Percentiles rank a stretch among this genome's conserved stretches.
phyloP scores from a whole-genome alignment of 192 early-diverging fungal genomes.

The Martensiomyces pterosporus region DNA sequence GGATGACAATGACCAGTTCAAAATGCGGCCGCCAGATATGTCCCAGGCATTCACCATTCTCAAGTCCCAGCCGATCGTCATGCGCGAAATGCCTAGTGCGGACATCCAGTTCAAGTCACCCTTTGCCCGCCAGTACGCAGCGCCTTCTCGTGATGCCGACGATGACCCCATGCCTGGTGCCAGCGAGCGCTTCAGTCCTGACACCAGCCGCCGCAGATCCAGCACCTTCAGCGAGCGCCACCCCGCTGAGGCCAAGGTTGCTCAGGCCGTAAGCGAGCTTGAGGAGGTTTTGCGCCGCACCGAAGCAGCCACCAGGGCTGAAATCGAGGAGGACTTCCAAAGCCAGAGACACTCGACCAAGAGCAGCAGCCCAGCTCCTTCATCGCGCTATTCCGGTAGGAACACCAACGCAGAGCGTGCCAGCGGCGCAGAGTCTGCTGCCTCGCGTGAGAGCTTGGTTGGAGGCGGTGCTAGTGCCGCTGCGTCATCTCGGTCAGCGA shows the following conservation, averaged over 20 bases:
- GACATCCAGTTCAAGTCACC: constrained; percentile 48
- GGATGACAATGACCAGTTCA: constrained; percentile 45
- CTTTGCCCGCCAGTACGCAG: constrained; percentile 18
- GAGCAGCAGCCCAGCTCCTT: neutral
- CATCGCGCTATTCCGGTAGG: neutral
- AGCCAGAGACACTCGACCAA: constrained; percentile 5
- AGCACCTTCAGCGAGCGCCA: constrained; percentile 31
- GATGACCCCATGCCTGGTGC: neutral
- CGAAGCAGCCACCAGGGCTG: constrained; percentile 29
- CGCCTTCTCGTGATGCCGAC: constrained; percentile 1
- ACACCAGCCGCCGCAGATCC: constrained; percentile 1
- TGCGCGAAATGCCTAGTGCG: constrained; percentile 42
- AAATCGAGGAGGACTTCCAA: constrained; percentile 35
- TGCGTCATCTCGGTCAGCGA: constrained; percentile 36
- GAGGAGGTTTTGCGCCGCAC: constrained; percentile 49
- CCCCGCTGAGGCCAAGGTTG: constrained; percentile 49
- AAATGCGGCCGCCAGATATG: constrained; percentile 46
- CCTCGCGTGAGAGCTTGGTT: constrained; percentile 38
- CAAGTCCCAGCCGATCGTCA: constrained; percentile 41
- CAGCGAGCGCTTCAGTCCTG: neutral
- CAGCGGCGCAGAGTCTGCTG: constrained; percentile 21
- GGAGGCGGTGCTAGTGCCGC: constrained; percentile 26
- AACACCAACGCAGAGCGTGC: neutral
- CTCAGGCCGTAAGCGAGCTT: constrained; percentile 50
- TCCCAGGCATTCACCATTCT: constrained; percentile 44